Base-by-base conservation (phyloP, 176 grass and related monocot species). In the Bromus sterilis region DNA sequence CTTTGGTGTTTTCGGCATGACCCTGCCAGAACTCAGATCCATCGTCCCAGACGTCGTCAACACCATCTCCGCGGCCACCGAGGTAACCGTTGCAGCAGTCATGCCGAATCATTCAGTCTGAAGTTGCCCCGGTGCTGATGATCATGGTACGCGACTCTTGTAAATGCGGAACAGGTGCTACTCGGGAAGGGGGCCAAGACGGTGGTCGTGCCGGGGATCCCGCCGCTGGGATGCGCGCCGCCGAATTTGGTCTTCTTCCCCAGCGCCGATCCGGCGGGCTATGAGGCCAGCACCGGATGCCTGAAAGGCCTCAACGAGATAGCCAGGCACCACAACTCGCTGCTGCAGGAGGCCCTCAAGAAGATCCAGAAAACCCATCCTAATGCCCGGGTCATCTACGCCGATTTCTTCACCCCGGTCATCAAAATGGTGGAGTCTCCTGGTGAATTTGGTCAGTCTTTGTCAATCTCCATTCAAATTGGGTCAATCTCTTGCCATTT, bases 171-270 rank as follows among this genome's bases (percentile, higher is more conserved):
- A 49, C 74, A 97, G 94, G 46, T 36, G 7, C 23, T 97, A 21
- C 87, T 93, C 78, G 33, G 74, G 51, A 55, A 91, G 1, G 91
- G 94, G 0, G 91, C 86, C 5, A 91, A 61, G 46, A 84, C 81
- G 0, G 32, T 97, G 76, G 78, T 89, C 2, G 69, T 97, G 2
- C 86, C 94, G 2, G 94, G 91, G 65, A 87, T 87, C 67, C 77
- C 88, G 10, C 94, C 94, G 6, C 26, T 80, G 7, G 91, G 94
- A 21, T 97, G 94, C 68, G 7, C 65, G 1, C 86, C 91, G 16
- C n/a, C 42, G 11, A 87, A 71, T 53, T n/a, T 97, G 8, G 56
- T 66, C 0, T 9, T 80, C 49, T 81, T 78, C 35, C 57, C 71
- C 1, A 90, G 77, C 4, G 8, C 34, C 18, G 74, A 79, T 7